phyloP scores from a whole-genome alignment of 139 green algal genomes.

The Marvania coccoides region DNA sequence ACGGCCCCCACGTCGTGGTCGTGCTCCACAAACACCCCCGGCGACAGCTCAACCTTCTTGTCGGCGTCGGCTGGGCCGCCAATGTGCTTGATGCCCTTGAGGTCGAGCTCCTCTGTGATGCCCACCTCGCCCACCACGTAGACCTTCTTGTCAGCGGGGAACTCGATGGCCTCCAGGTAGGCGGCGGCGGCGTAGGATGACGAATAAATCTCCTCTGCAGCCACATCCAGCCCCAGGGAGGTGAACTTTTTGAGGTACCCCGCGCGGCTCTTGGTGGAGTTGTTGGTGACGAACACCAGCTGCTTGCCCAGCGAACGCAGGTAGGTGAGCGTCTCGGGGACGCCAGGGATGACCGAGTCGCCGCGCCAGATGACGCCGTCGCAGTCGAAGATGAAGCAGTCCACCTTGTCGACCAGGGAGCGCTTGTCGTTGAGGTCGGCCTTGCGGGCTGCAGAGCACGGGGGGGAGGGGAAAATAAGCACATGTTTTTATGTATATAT shows the following conservation, averaged over 20 bases:
- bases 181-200: constrained; percentile 97
- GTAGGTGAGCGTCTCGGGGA: constrained; percentile 93
- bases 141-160: constrained; percentile 89
- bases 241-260: constrained; percentile 97
- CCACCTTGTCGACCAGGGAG: constrained; percentile 74
- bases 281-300: constrained; percentile 99
- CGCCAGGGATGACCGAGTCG: constrained; percentile 92
- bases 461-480: neutral
- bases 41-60: constrained; percentile 79
- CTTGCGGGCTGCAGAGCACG: constrained; percentile 17
- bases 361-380: constrained; percentile 98
- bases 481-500: neutral
- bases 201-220: constrained; percentile 97
- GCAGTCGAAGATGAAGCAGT: constrained; percentile 99
- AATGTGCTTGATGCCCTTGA: constrained; percentile 85
- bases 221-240: constrained; percentile 80
- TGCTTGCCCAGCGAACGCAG: constrained; percentile 87
- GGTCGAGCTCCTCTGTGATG: constrained; percentile 92
- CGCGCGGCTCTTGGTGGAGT: constrained; percentile 94
- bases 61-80: constrained; percentile 82
- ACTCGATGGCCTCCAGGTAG: constrained; percentile 92
- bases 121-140: constrained; percentile 86
- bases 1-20: constrained; percentile 90
- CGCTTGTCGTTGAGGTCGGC: constrained; percentile 62
- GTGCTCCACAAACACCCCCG: constrained; percentile 82